These are phyloP conservation scores for Populus euphratica DNA, from an alignment of 345 rosid genomes.

Conservation along the genomic window DNA sequence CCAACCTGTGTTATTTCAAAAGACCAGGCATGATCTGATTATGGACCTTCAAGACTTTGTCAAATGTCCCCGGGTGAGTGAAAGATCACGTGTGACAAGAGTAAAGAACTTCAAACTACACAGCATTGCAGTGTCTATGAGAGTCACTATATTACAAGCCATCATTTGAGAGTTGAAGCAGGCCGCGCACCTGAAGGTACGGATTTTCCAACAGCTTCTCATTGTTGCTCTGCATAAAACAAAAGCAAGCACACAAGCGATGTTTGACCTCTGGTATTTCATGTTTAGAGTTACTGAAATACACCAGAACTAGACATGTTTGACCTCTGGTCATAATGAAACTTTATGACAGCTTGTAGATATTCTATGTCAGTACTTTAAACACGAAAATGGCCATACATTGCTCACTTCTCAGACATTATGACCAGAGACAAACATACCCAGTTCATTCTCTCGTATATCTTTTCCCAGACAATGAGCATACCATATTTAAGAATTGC, in stretches of 20 bases:
- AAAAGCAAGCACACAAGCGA: conserved; percentile 11
- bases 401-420: neutral
- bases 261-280: neutral
- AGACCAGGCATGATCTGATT: neutral
- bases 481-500: neutral
- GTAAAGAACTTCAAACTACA: neutral
- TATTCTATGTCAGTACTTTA: neutral
- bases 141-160: conserved; percentile 13
- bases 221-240: conserved; percentile 76
- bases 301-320: neutral
- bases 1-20: neutral
- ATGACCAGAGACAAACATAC: neutral
- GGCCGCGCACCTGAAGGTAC: conserved; percentile 96
- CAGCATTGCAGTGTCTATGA: neutral
- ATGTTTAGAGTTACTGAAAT: neutral
- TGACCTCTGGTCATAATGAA: neutral
- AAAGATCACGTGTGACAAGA: neutral
- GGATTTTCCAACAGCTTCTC: conserved; percentile 95
- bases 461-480: neutral
- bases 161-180: conserved; percentile 62
- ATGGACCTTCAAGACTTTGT: neutral
- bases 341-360: neutral
- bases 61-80: neutral
- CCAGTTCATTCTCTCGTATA: neutral
- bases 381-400: neutral